Evolutionary conservation across 768 basidiomycete species (phyloP).

Genomic region (Amanita jacksonii): DNA sequence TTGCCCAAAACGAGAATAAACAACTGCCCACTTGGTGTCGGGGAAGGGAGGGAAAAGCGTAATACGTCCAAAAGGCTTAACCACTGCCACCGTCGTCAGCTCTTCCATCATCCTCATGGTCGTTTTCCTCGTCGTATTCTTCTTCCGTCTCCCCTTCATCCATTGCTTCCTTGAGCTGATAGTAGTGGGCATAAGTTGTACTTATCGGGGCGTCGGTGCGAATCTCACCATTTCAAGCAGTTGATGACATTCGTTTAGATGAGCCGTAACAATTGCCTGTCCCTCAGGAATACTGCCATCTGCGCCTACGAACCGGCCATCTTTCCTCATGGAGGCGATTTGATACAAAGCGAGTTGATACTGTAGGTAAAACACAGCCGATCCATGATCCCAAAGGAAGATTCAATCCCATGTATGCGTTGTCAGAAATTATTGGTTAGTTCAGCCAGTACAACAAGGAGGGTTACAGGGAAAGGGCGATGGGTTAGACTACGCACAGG

Average conservation of each 20-base stretch:
- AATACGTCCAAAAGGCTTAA: no score
- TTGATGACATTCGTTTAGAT: constrained; percentile 94
- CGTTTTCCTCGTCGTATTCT: constrained; percentile 44
- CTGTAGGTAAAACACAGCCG: constrained; percentile 24
- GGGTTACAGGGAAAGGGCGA: constrained; percentile 3
- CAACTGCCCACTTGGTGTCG: no score
- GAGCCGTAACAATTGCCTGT: constrained; percentile 92
- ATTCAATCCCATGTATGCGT: neutral
- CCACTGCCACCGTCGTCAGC: constrained; percentile 5
- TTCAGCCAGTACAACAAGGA: neutral
- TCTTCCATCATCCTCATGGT: constrained; percentile 31
- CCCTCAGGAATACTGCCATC: constrained; percentile 93
- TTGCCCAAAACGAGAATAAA: no score
- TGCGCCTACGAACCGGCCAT: constrained; percentile 85
- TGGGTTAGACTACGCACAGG: constrained; percentile 46
- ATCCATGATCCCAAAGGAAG: constrained; percentile 1
- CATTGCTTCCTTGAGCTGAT: constrained; percentile 76
- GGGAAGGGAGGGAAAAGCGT: no score
- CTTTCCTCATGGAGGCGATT: constrained; percentile 87
- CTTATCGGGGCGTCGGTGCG: neutral
- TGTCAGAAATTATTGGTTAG: neutral
- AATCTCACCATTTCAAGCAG: constrained; percentile 79
- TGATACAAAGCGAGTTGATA: constrained; percentile 93
- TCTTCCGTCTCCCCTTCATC: constrained; percentile 57
- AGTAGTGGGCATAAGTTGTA: neutral